Base-by-base conservation (phyloP, 495 filamentous ascomycete species). In the Bryoglossum gracile region DNA sequence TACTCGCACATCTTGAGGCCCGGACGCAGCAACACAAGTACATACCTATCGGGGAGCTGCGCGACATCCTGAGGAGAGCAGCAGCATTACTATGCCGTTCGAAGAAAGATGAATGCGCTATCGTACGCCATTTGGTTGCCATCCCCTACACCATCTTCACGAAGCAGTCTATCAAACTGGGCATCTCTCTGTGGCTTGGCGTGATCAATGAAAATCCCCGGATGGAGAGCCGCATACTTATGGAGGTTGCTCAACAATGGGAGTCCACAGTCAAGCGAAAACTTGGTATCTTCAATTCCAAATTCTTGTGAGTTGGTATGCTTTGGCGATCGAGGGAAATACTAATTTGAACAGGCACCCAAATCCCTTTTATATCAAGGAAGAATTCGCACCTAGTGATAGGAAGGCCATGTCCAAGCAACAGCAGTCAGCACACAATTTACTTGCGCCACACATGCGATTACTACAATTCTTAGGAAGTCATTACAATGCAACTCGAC, bases 151-250 rank as follows among this genome's bases (percentile, higher is more conserved):
- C 75, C 23, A 77, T 92, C 18, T 97, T 99, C 62, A 90, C 84
- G 3, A 95, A 94, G 65, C 87, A 94, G 61, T 86, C 87, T 13
- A 92, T 99, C 61, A 94, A 95, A 57, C 80, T 95, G 8, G 94
- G 94, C 14, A 83, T 97, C 24, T 95, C 90, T 14, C 75, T 97
- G 8, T 99, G 94, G 94, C 77, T 95, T 35, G 89, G 90, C 22
- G 84, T 96, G 5, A 96, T 97, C 55, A 90, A 97, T 61, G 94
- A 97, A 59, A 97, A 95, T 59, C 89, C 91, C 13, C 75, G 73
- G 38, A 79, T 94, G 67, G 87, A 95, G 60, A 72, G 90, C 1
- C 82, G 86, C 37, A 77, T 99, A 39, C 61, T 97, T 18, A 77
- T 77, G 36, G 87, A 94, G 58, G 82, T 97, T 50, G 83, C 84